These are phyloP conservation scores for Luzula sylvatica DNA, from an alignment of 176 grass and related monocot species.

Conservation along the genomic window DNA sequence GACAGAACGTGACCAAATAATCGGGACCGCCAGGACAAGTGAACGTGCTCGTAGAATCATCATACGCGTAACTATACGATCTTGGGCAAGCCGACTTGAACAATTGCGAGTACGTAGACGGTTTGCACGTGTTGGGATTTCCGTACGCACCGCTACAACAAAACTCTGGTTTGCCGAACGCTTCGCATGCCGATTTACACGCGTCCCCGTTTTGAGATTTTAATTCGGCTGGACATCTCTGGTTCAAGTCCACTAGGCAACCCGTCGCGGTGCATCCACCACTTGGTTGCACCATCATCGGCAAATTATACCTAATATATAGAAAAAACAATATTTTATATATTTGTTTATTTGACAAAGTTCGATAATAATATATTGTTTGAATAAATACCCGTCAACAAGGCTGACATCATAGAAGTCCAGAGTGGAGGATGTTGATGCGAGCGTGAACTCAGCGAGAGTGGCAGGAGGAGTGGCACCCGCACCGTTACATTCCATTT, in stretches of 20 bases:
- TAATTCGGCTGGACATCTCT: constrained; percentile 63
- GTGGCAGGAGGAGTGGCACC: constrained; percentile 56
- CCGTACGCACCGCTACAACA: constrained; percentile 85
- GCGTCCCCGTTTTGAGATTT: constrained; percentile 45
- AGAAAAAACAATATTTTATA: background rate
- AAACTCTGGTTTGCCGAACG: constrained; percentile 81
- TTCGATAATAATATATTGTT: no score
- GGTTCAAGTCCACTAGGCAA: constrained; percentile 69
- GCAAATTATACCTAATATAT: constrained; percentile 56
- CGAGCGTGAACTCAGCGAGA: constrained; percentile 85
- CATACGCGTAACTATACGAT: constrained; percentile 98
- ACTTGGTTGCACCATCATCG: constrained; percentile 49
- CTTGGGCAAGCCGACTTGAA: constrained; percentile 86
- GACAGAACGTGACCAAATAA: constrained; percentile 92
- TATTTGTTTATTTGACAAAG: background rate
- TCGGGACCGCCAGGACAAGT: constrained; percentile 68
- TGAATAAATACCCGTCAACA: constrained; percentile 42
- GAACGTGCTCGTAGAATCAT: constrained; percentile 84
- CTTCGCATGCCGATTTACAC: constrained; percentile 84
- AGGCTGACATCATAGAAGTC: constrained; percentile 99
- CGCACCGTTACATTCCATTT: constrained; percentile 52
- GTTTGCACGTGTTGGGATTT: constrained; percentile 63
- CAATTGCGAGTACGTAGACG: constrained; percentile 62
- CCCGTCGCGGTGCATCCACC: constrained; percentile 54
- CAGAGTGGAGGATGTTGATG: constrained; percentile 16